Percentiles rank a stretch among this genome's conserved stretches.
Conservation (phyloP, 2,329 filamentous ascomycete genomes). For the Arachnopeziza araneosa region DNA sequence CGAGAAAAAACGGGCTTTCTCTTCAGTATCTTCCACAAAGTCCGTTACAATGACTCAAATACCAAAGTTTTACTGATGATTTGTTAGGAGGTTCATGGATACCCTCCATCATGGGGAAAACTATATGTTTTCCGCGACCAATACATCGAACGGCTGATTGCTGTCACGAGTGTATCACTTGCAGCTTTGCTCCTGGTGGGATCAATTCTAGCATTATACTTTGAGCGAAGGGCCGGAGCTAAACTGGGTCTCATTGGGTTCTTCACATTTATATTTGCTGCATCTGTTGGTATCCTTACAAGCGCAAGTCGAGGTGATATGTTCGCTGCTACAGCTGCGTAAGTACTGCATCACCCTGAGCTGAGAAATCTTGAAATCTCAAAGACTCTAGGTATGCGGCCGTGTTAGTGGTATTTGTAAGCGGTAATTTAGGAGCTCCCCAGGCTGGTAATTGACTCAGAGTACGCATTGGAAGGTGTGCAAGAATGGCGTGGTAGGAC, state of each 20-base stretch:
- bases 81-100: not conserved
- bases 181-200: slow-evolving; percentile 13
- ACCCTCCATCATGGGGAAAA: not conserved
- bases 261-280: slow-evolving; percentile 18
- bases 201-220: slow-evolving; percentile 14
- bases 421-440: slow-evolving; percentile 10
- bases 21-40: not conserved
- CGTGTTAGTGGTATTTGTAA: slow-evolving; percentile 20
- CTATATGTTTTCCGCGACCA: slow-evolving; percentile 10
- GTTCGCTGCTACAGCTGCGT: slow-evolving; percentile 18
- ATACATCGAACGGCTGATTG: slow-evolving; percentile 1
- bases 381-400: slow-evolving; percentile 11
- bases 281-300: slow-evolving; percentile 16
- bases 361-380: too few species aligned
- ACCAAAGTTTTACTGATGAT: not conserved
- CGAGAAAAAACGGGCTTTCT: not conserved
- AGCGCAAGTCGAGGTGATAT: slow-evolving; percentile 17
- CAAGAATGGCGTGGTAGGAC: too few species aligned
- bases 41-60: not conserved
- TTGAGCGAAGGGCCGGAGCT: slow-evolving; percentile 4
- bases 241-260: slow-evolving; percentile 14
- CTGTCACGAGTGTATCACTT: slow-evolving; percentile 9
- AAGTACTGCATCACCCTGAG: too few species aligned
- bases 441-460: too few species aligned
- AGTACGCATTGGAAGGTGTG: too few species aligned